phyloP scores from a whole-genome alignment of 2,329 filamentous ascomycete species.

The Ciborinia camelliae region DNA sequence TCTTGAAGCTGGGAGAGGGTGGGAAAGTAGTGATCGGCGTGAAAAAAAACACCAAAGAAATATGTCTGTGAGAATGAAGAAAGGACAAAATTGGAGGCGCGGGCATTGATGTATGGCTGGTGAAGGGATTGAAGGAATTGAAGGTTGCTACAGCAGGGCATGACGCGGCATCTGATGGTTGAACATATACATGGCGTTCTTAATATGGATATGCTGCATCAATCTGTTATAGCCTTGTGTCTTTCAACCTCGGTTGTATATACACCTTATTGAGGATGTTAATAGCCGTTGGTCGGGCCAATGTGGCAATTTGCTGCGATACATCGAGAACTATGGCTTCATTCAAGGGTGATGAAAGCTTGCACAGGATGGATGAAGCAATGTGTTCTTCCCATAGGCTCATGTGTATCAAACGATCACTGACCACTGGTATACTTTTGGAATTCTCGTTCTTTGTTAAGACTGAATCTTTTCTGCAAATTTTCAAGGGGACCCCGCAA shows the following conservation, averaged over 20 bases:
- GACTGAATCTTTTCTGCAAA: not conserved
- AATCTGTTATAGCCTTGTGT: not conserved
- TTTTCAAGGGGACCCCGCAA: not conserved
- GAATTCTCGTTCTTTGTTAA: not conserved
- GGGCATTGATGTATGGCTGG: constrained; percentile 70
- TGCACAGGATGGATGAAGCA: not conserved
- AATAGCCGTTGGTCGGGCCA: not conserved
- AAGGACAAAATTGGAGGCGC: constrained; percentile 63
- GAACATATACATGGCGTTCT: not conserved
- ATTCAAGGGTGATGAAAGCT: not conserved
- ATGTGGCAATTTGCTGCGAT: not conserved
- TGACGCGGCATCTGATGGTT: not conserved
- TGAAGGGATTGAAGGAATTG: constrained; percentile 71
- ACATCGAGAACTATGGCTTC: not conserved
- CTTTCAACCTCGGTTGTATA: not conserved
- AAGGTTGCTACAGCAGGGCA: constrained; percentile 82
- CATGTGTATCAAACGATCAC: not conserved
- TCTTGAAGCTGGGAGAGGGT: constrained; percentile 53
- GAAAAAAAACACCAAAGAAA: constrained; percentile 82
- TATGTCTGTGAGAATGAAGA: constrained; percentile 85
- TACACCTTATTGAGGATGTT: too few species aligned
- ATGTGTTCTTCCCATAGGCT: not conserved
- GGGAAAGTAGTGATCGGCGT: constrained; percentile 76
- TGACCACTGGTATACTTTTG: not conserved
- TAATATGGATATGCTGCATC: not conserved